Conservation (phyloP, 352 stramenopile genomes). For the Pythium periplocum region DNA sequence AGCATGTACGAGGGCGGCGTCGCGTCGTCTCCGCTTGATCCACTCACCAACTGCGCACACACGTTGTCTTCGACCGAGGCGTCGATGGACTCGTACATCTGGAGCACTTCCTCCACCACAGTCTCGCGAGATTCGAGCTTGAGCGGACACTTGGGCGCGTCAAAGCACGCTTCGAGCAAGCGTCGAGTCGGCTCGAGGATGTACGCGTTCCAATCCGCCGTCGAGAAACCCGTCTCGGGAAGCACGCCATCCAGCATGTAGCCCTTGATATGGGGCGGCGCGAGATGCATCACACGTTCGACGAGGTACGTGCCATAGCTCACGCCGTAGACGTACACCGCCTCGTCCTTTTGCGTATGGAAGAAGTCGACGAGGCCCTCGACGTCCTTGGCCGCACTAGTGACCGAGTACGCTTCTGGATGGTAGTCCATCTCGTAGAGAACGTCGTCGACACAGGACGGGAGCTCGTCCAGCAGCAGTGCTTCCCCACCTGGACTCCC, state of each 20-base stretch:
- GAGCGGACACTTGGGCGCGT: slow-evolving; percentile 20
- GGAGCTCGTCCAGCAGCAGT: slow-evolving; percentile 17
- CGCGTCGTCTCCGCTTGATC: slow-evolving; percentile 2
- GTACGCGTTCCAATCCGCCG: slow-evolving; percentile 20
- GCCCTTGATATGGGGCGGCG: slow-evolving; percentile 1
- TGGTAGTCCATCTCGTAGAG: slow-evolving; percentile 20
- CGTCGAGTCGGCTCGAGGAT: slow-evolving; percentile 16
- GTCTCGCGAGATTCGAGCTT: slow-evolving; percentile 10
- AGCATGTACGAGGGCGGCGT: slow-evolving; percentile 18
- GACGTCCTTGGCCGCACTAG: slow-evolving; percentile 13
- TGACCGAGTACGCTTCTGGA: slow-evolving; percentile 24
- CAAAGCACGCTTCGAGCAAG: slow-evolving; percentile 23
- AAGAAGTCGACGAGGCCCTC: background rate
- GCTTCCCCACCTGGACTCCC: slow-evolving; percentile 8
- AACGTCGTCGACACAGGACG: slow-evolving; percentile 22
- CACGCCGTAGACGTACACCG: slow-evolving; percentile 15
- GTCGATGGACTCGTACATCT: slow-evolving; percentile 32
- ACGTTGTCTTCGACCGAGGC: slow-evolving; percentile 14
- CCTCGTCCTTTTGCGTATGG: background rate
- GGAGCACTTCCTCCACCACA: slow-evolving; percentile 23
- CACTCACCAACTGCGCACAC: slow-evolving; percentile 1
- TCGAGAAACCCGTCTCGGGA: slow-evolving; percentile 3
- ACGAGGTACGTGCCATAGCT: slow-evolving; percentile 16
- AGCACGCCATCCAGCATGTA: slow-evolving; percentile 16
- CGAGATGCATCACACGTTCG: slow-evolving; percentile 1